Conservation (phyloP, 371 early-diverging fungal genomes). For the Circinella umbellata region DNA sequence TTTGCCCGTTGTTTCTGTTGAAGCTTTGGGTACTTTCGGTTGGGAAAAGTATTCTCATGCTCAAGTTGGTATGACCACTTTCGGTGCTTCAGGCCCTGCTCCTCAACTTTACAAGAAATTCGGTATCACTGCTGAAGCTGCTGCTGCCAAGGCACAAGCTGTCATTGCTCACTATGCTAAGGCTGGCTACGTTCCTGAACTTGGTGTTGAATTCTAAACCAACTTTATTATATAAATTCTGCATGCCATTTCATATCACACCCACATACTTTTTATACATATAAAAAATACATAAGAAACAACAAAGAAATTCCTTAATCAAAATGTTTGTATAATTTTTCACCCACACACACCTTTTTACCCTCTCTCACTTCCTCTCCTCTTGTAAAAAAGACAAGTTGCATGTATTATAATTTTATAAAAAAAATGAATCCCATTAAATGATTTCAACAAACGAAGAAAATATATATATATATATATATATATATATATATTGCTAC, state of each 20-base stretch:
- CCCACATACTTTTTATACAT: neutral
- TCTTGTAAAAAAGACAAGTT: neutral
- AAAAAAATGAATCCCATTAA: too few relatives aligned
- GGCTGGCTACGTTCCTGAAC: conserved; percentile 55
- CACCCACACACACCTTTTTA: too few relatives aligned
- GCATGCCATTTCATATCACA: neutral
- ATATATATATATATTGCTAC: too few relatives aligned
- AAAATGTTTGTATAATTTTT: too few relatives aligned
- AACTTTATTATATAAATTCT: conserved; percentile 2
- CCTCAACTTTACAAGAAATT: conserved; percentile 82
- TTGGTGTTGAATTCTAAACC: conserved; percentile 41
- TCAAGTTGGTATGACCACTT: conserved; percentile 25
- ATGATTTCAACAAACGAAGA: too few relatives aligned
- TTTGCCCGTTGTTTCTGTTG: conserved; percentile 84
- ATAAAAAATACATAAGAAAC: neutral
- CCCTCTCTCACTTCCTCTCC: too few relatives aligned
- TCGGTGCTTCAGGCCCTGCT: conserved; percentile 65
- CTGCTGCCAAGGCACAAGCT: conserved; percentile 81
- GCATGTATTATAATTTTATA: too few relatives aligned
- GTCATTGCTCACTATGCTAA: conserved; percentile 77
- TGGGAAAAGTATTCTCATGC: conserved; percentile 89
- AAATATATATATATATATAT: too few relatives aligned
- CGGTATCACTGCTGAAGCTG: conserved; percentile 77
- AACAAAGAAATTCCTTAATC: neutral
- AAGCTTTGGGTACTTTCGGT: conserved; percentile 88